Conservation (phyloP, 2,329 filamentous ascomycete species). For the Cladophialophora immunda region DNA sequence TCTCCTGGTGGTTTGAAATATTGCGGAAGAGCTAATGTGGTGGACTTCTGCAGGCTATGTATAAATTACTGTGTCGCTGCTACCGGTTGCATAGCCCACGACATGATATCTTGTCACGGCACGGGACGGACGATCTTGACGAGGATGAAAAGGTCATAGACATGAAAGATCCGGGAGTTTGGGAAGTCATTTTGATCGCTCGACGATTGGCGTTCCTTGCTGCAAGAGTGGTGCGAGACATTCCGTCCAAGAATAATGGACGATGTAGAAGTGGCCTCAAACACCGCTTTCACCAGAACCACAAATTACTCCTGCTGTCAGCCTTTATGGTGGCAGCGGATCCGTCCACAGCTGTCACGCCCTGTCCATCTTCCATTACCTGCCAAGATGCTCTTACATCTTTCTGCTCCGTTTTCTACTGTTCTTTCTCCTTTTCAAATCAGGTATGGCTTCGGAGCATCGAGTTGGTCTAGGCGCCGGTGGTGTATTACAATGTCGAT, state of each 20-base stretch:
- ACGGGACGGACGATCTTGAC: background rate
- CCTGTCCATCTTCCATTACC: background rate
- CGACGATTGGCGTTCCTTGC: background rate
- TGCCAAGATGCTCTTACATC: background rate
- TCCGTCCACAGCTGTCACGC: background rate
- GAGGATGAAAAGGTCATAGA: background rate
- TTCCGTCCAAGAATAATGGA: background rate
- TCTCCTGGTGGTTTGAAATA: background rate
- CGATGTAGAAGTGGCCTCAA: background rate
- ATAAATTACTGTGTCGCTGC: constrained; percentile 15
- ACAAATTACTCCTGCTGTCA: background rate
- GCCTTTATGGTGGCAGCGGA: background rate
- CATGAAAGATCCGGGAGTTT: background rate
- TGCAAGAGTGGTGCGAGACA: background rate
- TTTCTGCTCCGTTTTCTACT: background rate
- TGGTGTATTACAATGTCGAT: background rate
- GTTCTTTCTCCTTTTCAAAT: background rate
- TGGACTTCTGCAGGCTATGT: constrained; percentile 28
- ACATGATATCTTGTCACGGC: background rate
- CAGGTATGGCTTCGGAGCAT: background rate
- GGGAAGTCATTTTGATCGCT: background rate
- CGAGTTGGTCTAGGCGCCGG: background rate
- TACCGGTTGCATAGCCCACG: background rate
- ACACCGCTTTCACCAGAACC: background rate
- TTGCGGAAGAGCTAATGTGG: background rate